These are phyloP conservation scores for Diplodia mutila DNA, from an alignment of 2,329 filamentous ascomycete species.

Conservation along the genomic window DNA sequence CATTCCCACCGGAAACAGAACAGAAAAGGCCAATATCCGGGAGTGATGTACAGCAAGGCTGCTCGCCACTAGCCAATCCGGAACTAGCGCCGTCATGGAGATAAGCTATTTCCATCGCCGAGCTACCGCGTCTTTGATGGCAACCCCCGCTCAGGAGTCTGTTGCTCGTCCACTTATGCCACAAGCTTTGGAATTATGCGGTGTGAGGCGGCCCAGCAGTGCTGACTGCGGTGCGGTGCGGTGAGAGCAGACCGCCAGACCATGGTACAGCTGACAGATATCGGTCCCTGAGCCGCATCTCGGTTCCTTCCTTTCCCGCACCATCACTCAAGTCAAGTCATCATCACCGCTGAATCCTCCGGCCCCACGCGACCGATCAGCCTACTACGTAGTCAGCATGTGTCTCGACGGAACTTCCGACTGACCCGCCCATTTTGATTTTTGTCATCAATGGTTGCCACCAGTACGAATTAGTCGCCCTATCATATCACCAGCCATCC, in stretches of 20 bases:
- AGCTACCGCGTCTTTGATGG: not conserved
- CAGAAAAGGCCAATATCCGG: not conserved
- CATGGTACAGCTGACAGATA: not conserved
- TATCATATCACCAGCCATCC: not conserved
- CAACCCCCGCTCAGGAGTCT: conserved; percentile 2
- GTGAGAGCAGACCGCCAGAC: not conserved
- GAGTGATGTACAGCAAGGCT: not conserved
- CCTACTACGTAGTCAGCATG: not conserved
- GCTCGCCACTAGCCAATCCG: not conserved
- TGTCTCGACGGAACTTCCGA: not conserved
- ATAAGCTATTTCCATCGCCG: not conserved
- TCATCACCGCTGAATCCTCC: not conserved
- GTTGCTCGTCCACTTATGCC: not conserved
- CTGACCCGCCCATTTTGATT: not conserved
- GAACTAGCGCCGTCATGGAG: not conserved
- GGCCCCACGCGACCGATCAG: not conserved
- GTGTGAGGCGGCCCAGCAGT: not conserved
- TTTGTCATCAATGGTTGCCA: not conserved
- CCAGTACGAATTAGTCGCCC: no score
- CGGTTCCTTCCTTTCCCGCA: not conserved
- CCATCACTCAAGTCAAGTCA: not conserved
- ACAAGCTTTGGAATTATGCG: not conserved
- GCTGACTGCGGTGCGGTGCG: not conserved
- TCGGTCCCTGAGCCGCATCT: not conserved
- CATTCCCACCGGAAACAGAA: not conserved